These are phyloP conservation scores for Chaetomiaceae sp. DNA, from an alignment of 2,329 filamentous ascomycete species.

Conservation along the genomic window DNA sequence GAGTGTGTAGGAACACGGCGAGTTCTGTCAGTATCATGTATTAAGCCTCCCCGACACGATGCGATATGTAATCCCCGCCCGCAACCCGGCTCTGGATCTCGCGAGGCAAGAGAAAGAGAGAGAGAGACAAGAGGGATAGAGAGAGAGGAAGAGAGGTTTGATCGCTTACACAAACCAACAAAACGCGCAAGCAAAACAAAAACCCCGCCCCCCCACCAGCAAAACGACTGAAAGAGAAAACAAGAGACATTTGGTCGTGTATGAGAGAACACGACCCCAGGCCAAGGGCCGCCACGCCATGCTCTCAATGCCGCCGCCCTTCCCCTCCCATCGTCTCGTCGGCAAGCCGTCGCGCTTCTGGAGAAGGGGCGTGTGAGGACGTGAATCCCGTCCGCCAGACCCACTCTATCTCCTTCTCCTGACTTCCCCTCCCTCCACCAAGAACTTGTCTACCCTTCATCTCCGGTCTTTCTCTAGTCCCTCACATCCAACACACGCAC, in stretches of 20 bases:
- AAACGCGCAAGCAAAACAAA: background rate
- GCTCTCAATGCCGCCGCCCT: conserved; percentile 1
- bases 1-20: too few species aligned
- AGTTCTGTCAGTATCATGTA: too few species aligned
- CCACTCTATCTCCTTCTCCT: background rate
- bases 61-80: too few species aligned
- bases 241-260: background rate
- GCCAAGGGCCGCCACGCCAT: background rate
- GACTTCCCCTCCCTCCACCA: background rate
- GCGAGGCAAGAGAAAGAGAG: too few species aligned
- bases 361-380: background rate
- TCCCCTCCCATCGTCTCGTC: background rate
- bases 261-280: background rate
- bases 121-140: background rate
- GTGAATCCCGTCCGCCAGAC: background rate
- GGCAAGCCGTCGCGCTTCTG: background rate
- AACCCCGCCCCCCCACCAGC: too few species aligned
- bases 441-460: background rate
- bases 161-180: background rate
- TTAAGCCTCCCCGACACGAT: too few species aligned
- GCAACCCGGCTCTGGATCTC: too few species aligned
- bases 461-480: background rate
- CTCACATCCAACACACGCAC: too few species aligned
- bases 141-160: background rate
- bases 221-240: background rate